Evolutionary conservation across 441 rosid genomes (phyloP).

Genomic region (Croton setiger): DNA sequence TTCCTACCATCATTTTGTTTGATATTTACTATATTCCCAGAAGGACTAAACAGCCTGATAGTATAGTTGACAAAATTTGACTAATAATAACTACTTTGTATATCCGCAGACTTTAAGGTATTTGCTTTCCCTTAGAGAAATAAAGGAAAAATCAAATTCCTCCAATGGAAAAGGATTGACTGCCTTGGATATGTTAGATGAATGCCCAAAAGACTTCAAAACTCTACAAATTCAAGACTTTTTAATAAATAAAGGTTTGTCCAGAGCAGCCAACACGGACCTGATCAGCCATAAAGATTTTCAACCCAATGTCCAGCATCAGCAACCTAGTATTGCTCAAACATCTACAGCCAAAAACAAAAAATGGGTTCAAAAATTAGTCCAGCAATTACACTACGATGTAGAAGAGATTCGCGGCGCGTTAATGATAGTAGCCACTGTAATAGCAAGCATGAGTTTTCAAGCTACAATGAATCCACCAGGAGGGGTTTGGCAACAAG

Average conservation of each 20-base stretch:
- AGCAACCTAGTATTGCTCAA: conserved; percentile 2
- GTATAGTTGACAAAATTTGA: no score
- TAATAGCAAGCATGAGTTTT: not conserved
- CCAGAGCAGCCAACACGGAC: not conserved
- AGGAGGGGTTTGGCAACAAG: not conserved
- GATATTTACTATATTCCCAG: no score
- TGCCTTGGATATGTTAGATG: no score
- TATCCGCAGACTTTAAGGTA: no score
- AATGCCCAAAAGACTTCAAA: not conserved
- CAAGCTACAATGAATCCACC: conserved; percentile 10
- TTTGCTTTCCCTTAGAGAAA: no score
- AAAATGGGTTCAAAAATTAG: not conserved
- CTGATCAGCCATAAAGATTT: no score
- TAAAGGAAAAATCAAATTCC: no score
- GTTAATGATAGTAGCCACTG: not conserved
- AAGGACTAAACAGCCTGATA: no score
- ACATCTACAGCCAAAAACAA: not conserved
- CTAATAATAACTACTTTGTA: no score
- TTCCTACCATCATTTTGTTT: no score
- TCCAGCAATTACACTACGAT: not conserved
- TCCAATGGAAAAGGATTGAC: no score
- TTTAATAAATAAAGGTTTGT: not conserved
- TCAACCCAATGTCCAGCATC: not conserved
- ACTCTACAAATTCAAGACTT: no score
- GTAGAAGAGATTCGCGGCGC: not conserved